Evolutionary conservation across 306 rosid species (phyloP).

Genomic region (Cicer yamashitae): DNA sequence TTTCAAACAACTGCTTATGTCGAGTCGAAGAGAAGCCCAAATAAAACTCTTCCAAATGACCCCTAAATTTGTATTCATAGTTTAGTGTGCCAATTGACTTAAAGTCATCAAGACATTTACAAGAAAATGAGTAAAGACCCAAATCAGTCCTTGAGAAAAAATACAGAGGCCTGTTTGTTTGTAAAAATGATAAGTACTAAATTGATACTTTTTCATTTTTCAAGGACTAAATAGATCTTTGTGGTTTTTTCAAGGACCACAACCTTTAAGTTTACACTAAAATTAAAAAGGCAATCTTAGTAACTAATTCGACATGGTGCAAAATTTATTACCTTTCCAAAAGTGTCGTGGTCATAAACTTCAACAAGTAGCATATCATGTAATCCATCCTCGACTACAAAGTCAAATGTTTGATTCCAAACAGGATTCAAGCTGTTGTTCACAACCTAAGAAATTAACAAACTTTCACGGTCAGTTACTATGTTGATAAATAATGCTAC

Average conservation of each 20-base stretch:
- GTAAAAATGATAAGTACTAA: neutral
- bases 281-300: neutral
- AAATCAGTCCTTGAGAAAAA: neutral
- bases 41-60: neutral
- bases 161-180: neutral
- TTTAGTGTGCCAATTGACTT: constrained; percentile 11
- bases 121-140: neutral
- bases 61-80: constrained; percentile 21
- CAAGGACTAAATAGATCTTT: neutral
- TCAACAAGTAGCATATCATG: constrained; percentile 93
- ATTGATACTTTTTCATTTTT: neutral
- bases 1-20: neutral
- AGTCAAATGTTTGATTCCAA: constrained; percentile 98
- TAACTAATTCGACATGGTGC: constrained; percentile 5
- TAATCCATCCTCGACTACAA: constrained; percentile 94
- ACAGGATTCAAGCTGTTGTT: constrained; percentile 89
- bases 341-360: constrained; percentile 95
- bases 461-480: constrained; percentile 22
- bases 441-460: constrained; percentile 71
- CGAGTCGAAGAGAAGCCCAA: neutral
- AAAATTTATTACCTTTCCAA: constrained; percentile 76
- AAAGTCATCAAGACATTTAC: constrained; percentile 1
- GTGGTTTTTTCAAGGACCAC: neutral
- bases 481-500: constrained; percentile 21
- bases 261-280: neutral